Evolutionary conservation across 352 stramenopile genomes (phyloP).

Genomic region (Plasmopara viticola): DNA sequence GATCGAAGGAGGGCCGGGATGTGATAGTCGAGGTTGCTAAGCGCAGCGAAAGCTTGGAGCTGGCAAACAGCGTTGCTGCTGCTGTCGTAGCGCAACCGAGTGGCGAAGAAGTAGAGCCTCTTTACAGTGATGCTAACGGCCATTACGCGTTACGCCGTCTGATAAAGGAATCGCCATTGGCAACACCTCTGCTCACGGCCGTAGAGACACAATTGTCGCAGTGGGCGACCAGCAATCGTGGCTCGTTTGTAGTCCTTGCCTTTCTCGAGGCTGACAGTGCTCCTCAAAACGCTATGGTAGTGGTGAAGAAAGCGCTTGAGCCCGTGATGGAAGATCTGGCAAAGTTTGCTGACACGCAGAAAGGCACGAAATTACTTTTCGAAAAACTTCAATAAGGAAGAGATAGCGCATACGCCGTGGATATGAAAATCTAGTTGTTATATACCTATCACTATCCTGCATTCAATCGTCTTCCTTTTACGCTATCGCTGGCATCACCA

Average conservation of each 20-base stretch:
- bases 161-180: conserved; percentile 67
- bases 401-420: not conserved
- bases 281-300: conserved; percentile 36
- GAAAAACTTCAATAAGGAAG: conserved; percentile 67
- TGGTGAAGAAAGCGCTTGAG: conserved; percentile 62
- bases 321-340: conserved; percentile 44
- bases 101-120: conserved; percentile 38
- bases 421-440: not conserved
- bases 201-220: conserved; percentile 34
- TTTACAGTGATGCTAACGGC: conserved; percentile 67
- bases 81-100: conserved; percentile 35
- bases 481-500: no score
- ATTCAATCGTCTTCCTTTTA: not conserved
- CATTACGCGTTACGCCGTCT: conserved; percentile 68
- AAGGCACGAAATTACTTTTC: conserved; percentile 77
- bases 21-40: conserved; percentile 80
- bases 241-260: conserved; percentile 76
- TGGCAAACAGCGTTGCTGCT: conserved; percentile 40
- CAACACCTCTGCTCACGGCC: conserved; percentile 45
- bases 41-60: conserved; percentile 41
- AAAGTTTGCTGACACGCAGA: conserved; percentile 53
- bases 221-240: conserved; percentile 70
- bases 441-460: not conserved
- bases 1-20: conserved; percentile 74
- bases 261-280: conserved; percentile 71